A percentile compares a stretch with the other conserved stretches of the same genome.
Evolutionary conservation across 352 stramenopile species (phyloP).

Genomic region (Lagenidium sp.): DNA sequence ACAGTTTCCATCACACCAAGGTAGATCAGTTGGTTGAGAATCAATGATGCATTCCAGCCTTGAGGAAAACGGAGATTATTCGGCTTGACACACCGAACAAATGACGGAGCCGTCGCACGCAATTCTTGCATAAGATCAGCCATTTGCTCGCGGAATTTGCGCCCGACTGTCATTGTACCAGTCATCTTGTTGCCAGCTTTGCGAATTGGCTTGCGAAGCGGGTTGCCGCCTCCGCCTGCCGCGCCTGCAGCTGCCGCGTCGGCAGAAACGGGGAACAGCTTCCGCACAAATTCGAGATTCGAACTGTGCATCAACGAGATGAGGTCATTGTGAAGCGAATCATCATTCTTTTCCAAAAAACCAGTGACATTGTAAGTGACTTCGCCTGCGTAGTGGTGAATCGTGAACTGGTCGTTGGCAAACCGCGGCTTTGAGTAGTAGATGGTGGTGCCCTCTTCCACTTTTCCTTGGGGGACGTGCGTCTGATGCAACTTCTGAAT

Average conservation of each 20-base stretch:
- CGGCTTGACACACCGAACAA: constrained; percentile 90
- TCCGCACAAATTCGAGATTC: constrained; percentile 68
- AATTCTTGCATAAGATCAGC: constrained; percentile 80
- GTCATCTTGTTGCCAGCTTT: constrained; percentile 85
- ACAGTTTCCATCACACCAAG: constrained; percentile 88
- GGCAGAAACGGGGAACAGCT: constrained; percentile 52
- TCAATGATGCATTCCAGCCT: constrained; percentile 81
- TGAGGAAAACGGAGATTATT: constrained; percentile 86
- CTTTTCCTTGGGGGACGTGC: constrained; percentile 70
- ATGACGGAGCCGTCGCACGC: constrained; percentile 74
- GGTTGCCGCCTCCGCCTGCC: constrained; percentile 23
- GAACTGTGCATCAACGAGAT: constrained; percentile 84
- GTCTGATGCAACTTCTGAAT: constrained; percentile 90
- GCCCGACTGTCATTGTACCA: constrained; percentile 82
- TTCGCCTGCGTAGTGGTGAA: constrained; percentile 95
- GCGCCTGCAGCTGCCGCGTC: constrained; percentile 18
- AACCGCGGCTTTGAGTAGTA: constrained; percentile 86
- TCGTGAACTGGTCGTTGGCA: constrained; percentile 92
- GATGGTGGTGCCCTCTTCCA: constrained; percentile 57
- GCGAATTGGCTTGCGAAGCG: constrained; percentile 51
- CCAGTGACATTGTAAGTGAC: constrained; percentile 94
- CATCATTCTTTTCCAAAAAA: constrained; percentile 98
- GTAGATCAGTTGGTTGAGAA: constrained; percentile 86
- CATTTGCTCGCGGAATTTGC: constrained; percentile 89
- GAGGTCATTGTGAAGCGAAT: constrained; percentile 91